These are phyloP conservation scores for Trichoderma atrobrunneum DNA, from an alignment of 2,329 filamentous ascomycete species.

Conservation along the genomic window DNA sequence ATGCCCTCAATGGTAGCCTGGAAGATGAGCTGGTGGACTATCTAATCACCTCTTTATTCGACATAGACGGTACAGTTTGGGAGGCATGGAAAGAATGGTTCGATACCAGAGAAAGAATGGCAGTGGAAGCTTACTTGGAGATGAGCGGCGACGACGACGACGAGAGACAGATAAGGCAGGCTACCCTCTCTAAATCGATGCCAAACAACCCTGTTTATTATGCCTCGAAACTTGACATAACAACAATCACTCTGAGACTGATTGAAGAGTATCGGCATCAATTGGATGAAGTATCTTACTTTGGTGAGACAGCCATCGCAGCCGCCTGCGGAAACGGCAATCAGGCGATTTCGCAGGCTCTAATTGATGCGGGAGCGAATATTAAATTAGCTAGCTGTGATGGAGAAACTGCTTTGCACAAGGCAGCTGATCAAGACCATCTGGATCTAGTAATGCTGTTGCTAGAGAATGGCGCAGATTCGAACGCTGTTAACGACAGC, in stretches of 20 bases:
- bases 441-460: background rate
- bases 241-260: background rate
- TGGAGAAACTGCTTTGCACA: background rate
- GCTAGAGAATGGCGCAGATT: background rate
- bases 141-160: background rate
- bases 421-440: background rate
- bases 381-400: background rate
- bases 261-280: background rate
- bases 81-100: background rate
- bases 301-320: background rate
- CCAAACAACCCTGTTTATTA: background rate
- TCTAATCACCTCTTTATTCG: background rate
- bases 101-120: background rate
- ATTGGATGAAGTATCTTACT: background rate
- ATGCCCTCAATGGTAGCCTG: background rate
- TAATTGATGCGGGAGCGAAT: background rate
- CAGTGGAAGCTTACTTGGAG: background rate
- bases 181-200: background rate
- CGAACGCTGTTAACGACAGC: background rate
- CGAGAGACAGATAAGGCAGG: background rate
- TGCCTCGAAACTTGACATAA: background rate
- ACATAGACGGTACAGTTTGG: background rate
- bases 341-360: background rate
- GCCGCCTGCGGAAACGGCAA: background rate
- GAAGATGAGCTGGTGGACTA: background rate